Evolutionary conservation across 1,139 yeast species (phyloP), one percentile per base, ranked within the genome.

Genomic region (Hyphopichia wangnamkhiaoensis): DNA sequence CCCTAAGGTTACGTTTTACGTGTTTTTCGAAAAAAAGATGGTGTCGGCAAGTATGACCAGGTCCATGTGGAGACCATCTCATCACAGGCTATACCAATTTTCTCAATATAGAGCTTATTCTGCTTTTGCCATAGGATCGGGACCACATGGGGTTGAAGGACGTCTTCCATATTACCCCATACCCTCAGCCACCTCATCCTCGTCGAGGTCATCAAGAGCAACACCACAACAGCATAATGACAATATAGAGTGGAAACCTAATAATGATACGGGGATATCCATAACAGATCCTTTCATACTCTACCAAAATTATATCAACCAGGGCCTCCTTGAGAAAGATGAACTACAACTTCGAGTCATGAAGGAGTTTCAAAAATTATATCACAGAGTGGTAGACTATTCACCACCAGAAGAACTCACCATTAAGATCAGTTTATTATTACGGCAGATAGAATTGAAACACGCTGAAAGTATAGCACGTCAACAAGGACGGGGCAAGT

Each of bases 221-320:
- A n/a, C n/a, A n/a, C n/a, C n/a, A n/a, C n/a, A n/a, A n/a, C 10
- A n/a, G n/a, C 8, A 25, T 25, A 25, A 25, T n/a, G 28, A 25
- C 10, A 25, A 25, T n/a, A 7, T 9, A n/a, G n/a, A n/a, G n/a
- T n/a, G n/a, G n/a, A n/a, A n/a, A n/a, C n/a, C n/a, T 6, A 12
- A 9, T 9, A 30, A 5, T 18, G n/a, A 30, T 17, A 37, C 43
- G 5, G 55, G 50, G 2, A 34, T 80, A 17, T 53, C 80, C 2
- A 67, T 84, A 13, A 82, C 90, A 0, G 91, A 84, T 54, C 91
- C 93, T 0, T 73, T 73, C 35, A 47, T 72, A 3, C 54, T 83
- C 2, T 84, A 84, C 50, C 80, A 78, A 45, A 73, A 72, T 47
- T 73, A 76, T 41, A 71, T 82, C 1, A 56, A 67, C 0, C 65